phyloP scores from a whole-genome alignment of 345 rosid genomes.

The Orychophragmus violaceus region DNA sequence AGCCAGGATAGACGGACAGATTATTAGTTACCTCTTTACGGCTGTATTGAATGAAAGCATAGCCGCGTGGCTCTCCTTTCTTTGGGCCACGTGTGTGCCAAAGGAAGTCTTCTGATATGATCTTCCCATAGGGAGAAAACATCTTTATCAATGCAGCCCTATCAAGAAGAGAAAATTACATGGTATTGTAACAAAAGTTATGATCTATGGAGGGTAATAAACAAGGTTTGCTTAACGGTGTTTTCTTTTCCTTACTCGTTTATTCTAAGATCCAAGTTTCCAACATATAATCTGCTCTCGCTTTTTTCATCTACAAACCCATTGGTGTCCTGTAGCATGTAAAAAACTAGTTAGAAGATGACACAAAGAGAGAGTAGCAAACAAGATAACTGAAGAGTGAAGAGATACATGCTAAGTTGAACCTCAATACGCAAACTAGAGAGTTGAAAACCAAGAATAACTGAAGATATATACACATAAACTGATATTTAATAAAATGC shows the following conservation, averaged over 20 bases:
- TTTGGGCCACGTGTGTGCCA: conserved; percentile 96
- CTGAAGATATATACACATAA: neutral
- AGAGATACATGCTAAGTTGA: neutral
- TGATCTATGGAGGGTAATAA: neutral
- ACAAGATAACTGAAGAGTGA: neutral
- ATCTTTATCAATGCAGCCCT: conserved; percentile 85
- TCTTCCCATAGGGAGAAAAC: conserved; percentile 88
- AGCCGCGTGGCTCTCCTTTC: conserved; percentile 89
- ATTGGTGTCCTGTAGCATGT: conserved; percentile 47
- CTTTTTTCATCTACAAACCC: conserved; percentile 52
- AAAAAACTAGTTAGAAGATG: neutral
- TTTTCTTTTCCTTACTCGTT: conserved; percentile 55
- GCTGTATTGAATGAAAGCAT: conserved; percentile 74
- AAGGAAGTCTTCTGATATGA: conserved; percentile 74
- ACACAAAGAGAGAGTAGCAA: neutral
- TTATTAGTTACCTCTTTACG: conserved; percentile 62
- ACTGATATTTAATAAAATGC: neutral
- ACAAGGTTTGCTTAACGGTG: neutral
- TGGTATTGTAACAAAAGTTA: neutral
- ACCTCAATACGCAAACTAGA: neutral
- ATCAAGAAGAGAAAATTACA: neutral
- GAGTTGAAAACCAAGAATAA: neutral
- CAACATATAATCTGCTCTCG: conserved; percentile 68
- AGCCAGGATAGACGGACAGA: conserved; percentile 1
- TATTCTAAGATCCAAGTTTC: conserved; percentile 81